Evolutionary conservation across 176 grass and related monocot genomes (phyloP).

Genomic region (Themeda triandra): DNA sequence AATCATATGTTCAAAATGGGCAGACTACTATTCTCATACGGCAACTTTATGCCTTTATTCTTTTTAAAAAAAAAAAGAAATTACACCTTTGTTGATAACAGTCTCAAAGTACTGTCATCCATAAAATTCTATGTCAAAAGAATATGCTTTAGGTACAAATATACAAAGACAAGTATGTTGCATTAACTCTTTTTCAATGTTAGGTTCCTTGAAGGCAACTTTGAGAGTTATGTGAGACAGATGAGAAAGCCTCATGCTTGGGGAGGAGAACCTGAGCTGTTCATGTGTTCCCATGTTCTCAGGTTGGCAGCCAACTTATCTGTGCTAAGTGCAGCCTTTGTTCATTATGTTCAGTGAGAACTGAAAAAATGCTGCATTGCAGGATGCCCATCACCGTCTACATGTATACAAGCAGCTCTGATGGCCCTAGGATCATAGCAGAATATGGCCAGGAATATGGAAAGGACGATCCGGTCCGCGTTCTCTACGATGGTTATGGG

Average conservation of each 20-base stretch:
- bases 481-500: slow-evolving; percentile 84
- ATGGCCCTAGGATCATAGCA: slow-evolving; percentile 70
- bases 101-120: neutral
- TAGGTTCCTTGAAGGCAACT: slow-evolving; percentile 93
- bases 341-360: neutral
- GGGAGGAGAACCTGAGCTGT: slow-evolving; percentile 87
- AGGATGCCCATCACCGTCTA: slow-evolving; percentile 95
- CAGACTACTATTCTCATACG: neutral
- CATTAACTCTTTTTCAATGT: neutral
- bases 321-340: neutral
- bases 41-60: neutral
- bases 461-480: slow-evolving; percentile 73
- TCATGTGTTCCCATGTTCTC: slow-evolving; percentile 98
- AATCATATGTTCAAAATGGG: slow-evolving; percentile 1
- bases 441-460: slow-evolving; percentile 98
- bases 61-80: too few species aligned
- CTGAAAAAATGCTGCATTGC: slow-evolving; percentile 2
- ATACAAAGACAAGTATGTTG: neutral
- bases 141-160: neutral
- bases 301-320: slow-evolving; percentile 25
- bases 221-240: slow-evolving; percentile 79
- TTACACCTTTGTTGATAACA: neutral
- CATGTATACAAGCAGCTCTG: slow-evolving; percentile 61
- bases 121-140: neutral
- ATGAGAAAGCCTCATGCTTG: slow-evolving; percentile 90